Conservation (phyloP, 225 moss, liverwort and hornwort species). For the Antitrichia curtipendula region DNA sequence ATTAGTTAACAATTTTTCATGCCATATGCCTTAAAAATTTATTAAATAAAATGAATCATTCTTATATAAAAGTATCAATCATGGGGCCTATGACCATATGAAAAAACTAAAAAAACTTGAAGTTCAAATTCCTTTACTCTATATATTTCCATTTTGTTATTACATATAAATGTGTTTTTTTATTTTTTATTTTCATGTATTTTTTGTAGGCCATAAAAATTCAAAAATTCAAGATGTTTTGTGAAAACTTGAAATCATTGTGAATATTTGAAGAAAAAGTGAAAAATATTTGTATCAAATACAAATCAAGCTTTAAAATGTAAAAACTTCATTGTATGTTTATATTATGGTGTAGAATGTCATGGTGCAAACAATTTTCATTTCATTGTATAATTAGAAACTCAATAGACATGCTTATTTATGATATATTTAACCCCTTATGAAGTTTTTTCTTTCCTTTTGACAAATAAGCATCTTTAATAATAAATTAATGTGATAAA, state of each 20-base stretch:
- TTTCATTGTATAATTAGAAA: neutral
- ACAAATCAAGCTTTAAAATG: neutral
- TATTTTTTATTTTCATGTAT: neutral
- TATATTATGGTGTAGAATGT: neutral
- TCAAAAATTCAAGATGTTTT: neutral
- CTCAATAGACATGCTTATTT: neutral
- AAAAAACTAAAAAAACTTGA: neutral
- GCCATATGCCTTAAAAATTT: no score
- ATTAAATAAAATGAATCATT: neutral
- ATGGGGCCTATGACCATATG: neutral
- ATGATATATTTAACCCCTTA: neutral
- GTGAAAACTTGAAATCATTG: neutral
- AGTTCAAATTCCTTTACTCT: neutral
- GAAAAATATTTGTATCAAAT: neutral
- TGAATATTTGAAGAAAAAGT: neutral
- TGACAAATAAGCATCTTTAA: neutral
- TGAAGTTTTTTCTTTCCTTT: neutral
- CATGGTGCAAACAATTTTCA: neutral
- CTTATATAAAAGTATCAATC: neutral
- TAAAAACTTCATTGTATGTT: neutral
- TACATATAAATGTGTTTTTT: neutral
- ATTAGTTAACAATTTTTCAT: neutral
- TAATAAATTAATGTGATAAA: neutral
- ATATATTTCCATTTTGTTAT: fast-evolving
- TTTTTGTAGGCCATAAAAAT: neutral